Evolutionary conservation across 2,329 filamentous ascomycete species (phyloP).

Genomic region (Cladosporium sp.): DNA sequence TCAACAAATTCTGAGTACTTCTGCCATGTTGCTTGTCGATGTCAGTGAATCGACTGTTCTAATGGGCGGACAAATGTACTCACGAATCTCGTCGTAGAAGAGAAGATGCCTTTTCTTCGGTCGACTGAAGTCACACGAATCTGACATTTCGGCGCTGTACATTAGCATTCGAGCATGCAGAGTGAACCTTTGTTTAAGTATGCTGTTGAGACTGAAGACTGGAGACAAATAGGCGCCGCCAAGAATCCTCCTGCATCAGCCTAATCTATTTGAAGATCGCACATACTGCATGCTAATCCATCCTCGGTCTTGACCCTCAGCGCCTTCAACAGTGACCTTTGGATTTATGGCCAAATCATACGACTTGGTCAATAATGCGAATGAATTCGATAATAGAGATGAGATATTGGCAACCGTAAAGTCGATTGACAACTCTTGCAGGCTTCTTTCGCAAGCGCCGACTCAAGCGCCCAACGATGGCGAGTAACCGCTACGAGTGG

Average conservation of each 20-base stretch:
- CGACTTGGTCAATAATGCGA: too few relatives aligned
- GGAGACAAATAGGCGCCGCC: neutral
- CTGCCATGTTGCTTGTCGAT: neutral
- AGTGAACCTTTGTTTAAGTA: neutral
- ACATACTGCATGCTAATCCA: too few relatives aligned
- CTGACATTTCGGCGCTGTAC: neutral
- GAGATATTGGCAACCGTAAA: too few relatives aligned
- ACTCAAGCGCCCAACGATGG: too few relatives aligned
- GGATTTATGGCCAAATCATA: too few relatives aligned
- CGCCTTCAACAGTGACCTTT: too few relatives aligned
- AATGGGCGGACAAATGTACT: neutral
- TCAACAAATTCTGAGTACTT: neutral
- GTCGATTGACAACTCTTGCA: too few relatives aligned
- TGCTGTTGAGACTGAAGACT: neutral
- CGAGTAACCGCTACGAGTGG: too few relatives aligned
- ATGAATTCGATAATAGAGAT: too few relatives aligned
- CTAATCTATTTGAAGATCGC: neutral
- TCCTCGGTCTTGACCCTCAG: too few relatives aligned
- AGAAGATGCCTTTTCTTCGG: neutral
- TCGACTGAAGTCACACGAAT: neutral
- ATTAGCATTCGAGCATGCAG: too few relatives aligned
- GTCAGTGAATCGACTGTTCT: neutral
- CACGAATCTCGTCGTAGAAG: constrained; percentile 13
- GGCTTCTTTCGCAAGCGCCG: too few relatives aligned
- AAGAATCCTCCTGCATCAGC: neutral